phyloP scores from a whole-genome alignment of 805 yeast species.

The Saccharomyces paradoxus region DNA sequence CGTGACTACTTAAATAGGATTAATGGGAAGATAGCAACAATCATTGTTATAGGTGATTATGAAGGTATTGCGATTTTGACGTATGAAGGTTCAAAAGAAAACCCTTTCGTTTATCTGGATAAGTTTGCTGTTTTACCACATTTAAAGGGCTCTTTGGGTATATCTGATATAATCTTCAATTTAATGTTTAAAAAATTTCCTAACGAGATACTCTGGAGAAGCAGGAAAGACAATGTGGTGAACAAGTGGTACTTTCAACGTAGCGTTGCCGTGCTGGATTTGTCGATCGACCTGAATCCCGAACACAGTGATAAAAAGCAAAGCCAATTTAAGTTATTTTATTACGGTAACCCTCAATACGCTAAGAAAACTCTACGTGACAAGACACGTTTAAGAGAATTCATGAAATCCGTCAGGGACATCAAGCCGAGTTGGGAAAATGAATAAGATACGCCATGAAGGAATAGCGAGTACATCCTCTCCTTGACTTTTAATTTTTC shows the following conservation, averaged over 20 bases:
- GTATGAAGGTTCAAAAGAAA: conserved; percentile 47
- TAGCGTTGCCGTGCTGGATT: conserved; percentile 57
- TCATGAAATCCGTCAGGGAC: conserved; percentile 27
- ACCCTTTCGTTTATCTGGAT: conserved; percentile 69
- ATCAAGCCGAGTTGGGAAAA: conserved; percentile 31
- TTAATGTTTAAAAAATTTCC: conserved; percentile 61
- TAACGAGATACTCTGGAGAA: conserved; percentile 79
- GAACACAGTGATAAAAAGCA: conserved; percentile 18
- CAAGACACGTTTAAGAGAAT: conserved; percentile 16
- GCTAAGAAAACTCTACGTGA: conserved; percentile 9
- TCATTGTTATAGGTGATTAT: conserved; percentile 86
- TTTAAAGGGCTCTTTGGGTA: conserved; percentile 85
- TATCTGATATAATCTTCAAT: conserved; percentile 89
- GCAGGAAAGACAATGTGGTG: conserved; percentile 78
- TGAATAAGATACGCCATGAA: neutral
- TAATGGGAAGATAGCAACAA: conserved; percentile 56
- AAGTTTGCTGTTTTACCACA: conserved; percentile 83
- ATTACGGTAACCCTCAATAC: conserved; percentile 32
- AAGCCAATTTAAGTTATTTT: conserved; percentile 34
- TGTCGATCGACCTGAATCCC: conserved; percentile 32
- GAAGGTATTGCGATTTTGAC: conserved; percentile 94
- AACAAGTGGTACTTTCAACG: conserved; percentile 97
- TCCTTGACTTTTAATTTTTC: neutral
- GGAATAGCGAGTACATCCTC: neutral
- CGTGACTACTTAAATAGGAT: conserved; percentile 62